Conservation (phyloP, 2,329 filamentous ascomycete species). For the Diplodia sapinea region DNA sequence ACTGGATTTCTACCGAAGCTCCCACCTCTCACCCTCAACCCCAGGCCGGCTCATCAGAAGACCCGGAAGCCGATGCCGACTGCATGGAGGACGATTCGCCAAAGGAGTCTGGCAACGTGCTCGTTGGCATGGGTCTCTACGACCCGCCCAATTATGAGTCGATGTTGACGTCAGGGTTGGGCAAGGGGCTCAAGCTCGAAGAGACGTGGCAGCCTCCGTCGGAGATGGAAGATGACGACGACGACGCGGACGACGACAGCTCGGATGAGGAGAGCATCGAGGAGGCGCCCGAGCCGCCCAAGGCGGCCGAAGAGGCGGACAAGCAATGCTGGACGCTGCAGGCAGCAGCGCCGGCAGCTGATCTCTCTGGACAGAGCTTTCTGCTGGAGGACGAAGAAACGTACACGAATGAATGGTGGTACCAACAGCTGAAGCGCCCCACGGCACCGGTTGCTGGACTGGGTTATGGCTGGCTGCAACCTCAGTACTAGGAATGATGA, state of each 20-base stretch:
- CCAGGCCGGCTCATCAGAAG: conserved; percentile 46
- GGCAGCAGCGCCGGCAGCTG: conserved; percentile 39
- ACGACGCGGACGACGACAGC: conserved; percentile 48
- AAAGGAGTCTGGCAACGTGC: conserved; percentile 68
- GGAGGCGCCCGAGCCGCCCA: conserved; percentile 35
- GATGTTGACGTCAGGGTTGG: conserved; percentile 53
- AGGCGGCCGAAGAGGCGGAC: conserved; percentile 32
- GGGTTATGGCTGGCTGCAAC: conserved; percentile 48
- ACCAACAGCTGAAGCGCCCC: conserved; percentile 45
- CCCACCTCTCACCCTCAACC: conserved; percentile 24
- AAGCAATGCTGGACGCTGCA: conserved; percentile 37
- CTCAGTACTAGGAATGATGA: conserved; percentile 16
- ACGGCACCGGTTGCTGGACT: conserved; percentile 46
- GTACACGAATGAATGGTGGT: conserved; percentile 50
- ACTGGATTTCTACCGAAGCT: neutral
- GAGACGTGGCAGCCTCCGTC: conserved; percentile 75
- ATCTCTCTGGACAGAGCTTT: conserved; percentile 50
- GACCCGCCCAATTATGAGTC: conserved; percentile 69
- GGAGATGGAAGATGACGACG: conserved; percentile 53
- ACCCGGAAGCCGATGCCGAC: conserved; percentile 46
- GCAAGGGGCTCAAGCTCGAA: conserved; percentile 80
- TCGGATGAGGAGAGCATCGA: conserved; percentile 56
- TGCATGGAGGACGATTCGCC: conserved; percentile 57
- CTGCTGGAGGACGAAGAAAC: conserved; percentile 49
- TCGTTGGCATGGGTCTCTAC: conserved; percentile 84